Base-by-base conservation (phyloP, 139 green algal genomes). In the Trebouxia sp. region DNA sequence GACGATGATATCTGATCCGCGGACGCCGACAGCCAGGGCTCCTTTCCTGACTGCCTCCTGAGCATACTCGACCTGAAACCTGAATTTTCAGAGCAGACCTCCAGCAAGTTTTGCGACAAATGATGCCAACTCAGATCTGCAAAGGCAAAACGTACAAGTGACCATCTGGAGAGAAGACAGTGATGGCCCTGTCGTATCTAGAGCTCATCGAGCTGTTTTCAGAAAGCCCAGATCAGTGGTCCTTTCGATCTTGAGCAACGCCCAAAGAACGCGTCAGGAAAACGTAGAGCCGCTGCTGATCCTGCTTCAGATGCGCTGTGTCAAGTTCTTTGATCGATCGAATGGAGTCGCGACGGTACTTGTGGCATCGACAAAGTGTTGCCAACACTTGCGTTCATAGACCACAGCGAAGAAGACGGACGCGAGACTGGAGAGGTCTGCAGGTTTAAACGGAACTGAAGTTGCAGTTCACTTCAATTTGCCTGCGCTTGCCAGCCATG, bases 101-200 rank as follows among this genome's bases (percentile, higher is more conserved):
- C 30, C 6, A 10, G 66, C 17, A 8, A 24, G 45, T 30, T 9
- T 32, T 48, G 28, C 41, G 8, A 9, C 11, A 17, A 45, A 9
- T 45, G n/a, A 79, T 32, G 7, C 9, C 43, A 48, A 12, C 3
- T 30, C n/a, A n/a, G n/a, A 43, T 43, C 11, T 39, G 10, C 20
- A 20, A 7, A 70, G n/a, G 26, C 20, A 22, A 17, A 26, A 76
- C 76, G 65, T 67, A 97, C 84, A 98, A 86, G 79, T 98, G 94
- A 3, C 94, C 97, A 85, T 99, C 97, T 8, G 97, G 97, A 5
- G 88, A 96, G 86, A 99, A 99, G 14, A 99, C 97, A 4, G 97
- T 99, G 88, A 99, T 99, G 37, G 97, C 97, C 51, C 97, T 85
- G 84, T 99, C 97, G 83, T 99, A 99, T 50, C 92, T 88, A 9